phyloP scores from a whole-genome alignment of 768 basidiomycete genomes.

The Calocera cornea region DNA sequence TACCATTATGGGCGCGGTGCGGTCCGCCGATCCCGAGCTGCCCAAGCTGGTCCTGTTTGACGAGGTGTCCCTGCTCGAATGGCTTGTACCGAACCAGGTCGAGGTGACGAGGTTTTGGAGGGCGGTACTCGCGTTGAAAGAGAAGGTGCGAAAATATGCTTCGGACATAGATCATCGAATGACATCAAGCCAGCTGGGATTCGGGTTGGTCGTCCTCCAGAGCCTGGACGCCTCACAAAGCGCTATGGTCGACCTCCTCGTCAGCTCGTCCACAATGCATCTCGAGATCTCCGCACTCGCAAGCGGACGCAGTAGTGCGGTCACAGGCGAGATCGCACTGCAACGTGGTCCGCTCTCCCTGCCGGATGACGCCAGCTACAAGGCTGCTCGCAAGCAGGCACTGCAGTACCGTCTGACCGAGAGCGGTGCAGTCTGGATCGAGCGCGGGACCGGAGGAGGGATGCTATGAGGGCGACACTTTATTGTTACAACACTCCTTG shows the following conservation, averaged over 20 bases:
- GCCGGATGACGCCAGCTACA: neutral
- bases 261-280: neutral
- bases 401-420: neutral
- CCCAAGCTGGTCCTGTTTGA: neutral
- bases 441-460: neutral
- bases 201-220: neutral
- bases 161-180: neutral
- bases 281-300: neutral
- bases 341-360: neutral
- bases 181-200: neutral
- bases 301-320: neutral
- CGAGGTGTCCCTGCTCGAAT: neutral
- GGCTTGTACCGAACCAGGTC: neutral
- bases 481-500: constrained; percentile 1
- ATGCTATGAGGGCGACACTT: neutral
- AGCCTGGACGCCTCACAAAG: neutral
- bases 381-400: neutral
- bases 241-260: neutral
- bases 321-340: neutral
- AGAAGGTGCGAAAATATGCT: neutral
- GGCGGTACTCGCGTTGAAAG: neutral
- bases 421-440: constrained; percentile 1
- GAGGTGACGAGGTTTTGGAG: neutral
- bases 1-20: neutral
- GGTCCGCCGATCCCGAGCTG: neutral